Base-by-base conservation (phyloP, 2,329 filamentous ascomycete genomes). In the Helotiales sp. region DNA sequence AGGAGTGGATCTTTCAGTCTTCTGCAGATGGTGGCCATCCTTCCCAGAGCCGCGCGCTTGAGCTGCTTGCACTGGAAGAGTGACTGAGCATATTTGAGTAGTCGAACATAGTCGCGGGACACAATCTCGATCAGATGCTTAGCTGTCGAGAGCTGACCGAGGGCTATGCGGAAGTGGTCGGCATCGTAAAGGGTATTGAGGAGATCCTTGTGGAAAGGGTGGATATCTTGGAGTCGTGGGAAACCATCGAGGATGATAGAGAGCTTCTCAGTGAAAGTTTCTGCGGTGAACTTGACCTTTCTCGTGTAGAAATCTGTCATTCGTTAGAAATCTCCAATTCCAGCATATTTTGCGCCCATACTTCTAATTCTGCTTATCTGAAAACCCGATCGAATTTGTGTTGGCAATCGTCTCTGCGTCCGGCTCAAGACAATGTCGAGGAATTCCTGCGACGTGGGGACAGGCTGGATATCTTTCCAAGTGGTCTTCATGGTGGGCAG, bases 21-120 rank as follows among this genome's bases (percentile, higher is more conserved):
- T 80, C 92, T 95, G 78, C 91, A 91, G 69, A 99, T 91, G 17
- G 95, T 99, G 64, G 93, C 95, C 95, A 99, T 98, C 72, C 95
- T 92, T 81, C 95, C 95, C 53, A 99, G 85, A 8, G 90, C 96
- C 52, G 96, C 95, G 64, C 90, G 85, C 86, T 99, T 99, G 70
- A 99, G 86, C 80, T 98, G 93, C 79, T 99, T 99, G 84, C 93
- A 98, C 79, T 99, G 95, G 81, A 93, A 99, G 64, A 99, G 83
- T 70, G 88, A 96, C 80, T 96, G 93, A 55, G 91, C 93, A 78
- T 99, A 98, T 82, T 96, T 96, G 74, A 96, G 84, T 46, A 99
- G 84, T 65, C 95, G 91, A 62, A 99, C 92, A 72, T 99, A 99
- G 75, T 99, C 95, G 72, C 95, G 86, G 60, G 91, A 89, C 63